Evolutionary conservation across 768 basidiomycete genomes (phyloP).

Genomic region (Asterophora lycoperdoides): DNA sequence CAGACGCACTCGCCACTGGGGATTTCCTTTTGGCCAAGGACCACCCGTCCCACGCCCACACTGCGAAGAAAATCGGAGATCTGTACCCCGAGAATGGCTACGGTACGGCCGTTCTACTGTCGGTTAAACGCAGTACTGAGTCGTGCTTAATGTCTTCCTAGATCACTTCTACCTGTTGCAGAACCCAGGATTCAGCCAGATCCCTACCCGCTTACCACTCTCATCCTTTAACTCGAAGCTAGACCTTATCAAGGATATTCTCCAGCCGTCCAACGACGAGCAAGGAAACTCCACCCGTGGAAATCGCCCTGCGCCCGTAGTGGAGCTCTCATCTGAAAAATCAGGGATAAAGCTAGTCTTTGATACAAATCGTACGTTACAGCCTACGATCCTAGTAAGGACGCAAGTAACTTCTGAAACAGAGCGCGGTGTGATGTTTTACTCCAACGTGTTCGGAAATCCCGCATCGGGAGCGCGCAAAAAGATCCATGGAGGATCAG

Average conservation of each 20-base stretch:
- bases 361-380: slow-evolving; percentile 62
- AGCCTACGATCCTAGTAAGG: neutral
- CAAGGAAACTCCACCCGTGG: slow-evolving; percentile 20
- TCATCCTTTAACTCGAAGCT: slow-evolving; percentile 36
- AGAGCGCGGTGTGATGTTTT: slow-evolving; percentile 78
- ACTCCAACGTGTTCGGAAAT: slow-evolving; percentile 54
- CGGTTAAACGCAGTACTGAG: neutral
- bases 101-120: slow-evolving; percentile 35
- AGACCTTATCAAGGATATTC: slow-evolving; percentile 45
- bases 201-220: slow-evolving; percentile 47
- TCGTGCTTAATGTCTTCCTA: slow-evolving; percentile 21
- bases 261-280: slow-evolving; percentile 29
- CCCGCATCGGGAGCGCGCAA: slow-evolving; percentile 53
- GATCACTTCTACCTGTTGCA: slow-evolving; percentile 65
- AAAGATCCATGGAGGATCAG: slow-evolving; percentile 74
- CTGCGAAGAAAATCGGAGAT: slow-evolving; percentile 51
- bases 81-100: slow-evolving; percentile 56
- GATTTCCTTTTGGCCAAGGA: slow-evolving; percentile 42
- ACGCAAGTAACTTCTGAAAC: neutral
- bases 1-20: slow-evolving; percentile 49
- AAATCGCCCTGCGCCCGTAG: slow-evolving; percentile 38
- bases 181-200: slow-evolving; percentile 29
- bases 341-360: slow-evolving; percentile 61
- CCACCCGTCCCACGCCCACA: slow-evolving; percentile 47
- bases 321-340: slow-evolving; percentile 49